Base-by-base conservation (phyloP, 495 filamentous ascomycete species). In the Penicillium crystallinum region DNA sequence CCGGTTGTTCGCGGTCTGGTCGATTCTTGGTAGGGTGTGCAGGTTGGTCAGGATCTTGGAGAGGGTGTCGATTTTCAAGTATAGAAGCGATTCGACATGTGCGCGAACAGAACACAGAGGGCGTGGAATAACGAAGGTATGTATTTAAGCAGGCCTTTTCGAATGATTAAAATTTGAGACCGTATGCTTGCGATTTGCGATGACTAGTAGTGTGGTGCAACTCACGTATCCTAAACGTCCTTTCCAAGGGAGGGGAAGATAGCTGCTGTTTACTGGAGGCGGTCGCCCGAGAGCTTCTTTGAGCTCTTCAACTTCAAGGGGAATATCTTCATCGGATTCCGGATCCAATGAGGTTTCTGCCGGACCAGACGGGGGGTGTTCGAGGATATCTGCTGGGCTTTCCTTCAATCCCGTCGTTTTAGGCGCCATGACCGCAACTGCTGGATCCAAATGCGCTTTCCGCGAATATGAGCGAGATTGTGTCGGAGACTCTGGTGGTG, bases 51-150 rank as follows among this genome's bases (percentile, higher is more conserved):
- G 87, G 86, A 60, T 95, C 81, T 52, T 71, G 70, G 4, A 95
- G 78, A 2, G 91, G 90, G 67, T 95, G 81, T 4, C 91, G 83
- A 55, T 96, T 88, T 40, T 97, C 90, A 6, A 96, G 66, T 34
- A 96, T 96, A 4, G 90, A 95, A 0, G 89, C 78, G 58, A 97
- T 93, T 38, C 91, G 88, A 64, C 90, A 96, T 1, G 91, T 96
- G 21, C 92, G 81, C 2, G 93, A 97, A 64, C 84, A 87, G 70
- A 97, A 97, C 9, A 97, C 83, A 0, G 92, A 83, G 14, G 90
- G 89, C 54, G 87, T 92, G 0, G 90, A 85, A 45, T 81, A 80
- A 35, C 93, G 88, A 3, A 98, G 81, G 66, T 98, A 97, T 0
- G 91, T 97, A 65, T 92, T 92, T 19, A 98, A 76, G 63, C 90